A percentile compares a stretch with the other conserved stretches of the same genome.
phyloP scores from a whole-genome alignment of 1,284 basidiomycete species.

The Coniferiporia sulphurascens region DNA sequence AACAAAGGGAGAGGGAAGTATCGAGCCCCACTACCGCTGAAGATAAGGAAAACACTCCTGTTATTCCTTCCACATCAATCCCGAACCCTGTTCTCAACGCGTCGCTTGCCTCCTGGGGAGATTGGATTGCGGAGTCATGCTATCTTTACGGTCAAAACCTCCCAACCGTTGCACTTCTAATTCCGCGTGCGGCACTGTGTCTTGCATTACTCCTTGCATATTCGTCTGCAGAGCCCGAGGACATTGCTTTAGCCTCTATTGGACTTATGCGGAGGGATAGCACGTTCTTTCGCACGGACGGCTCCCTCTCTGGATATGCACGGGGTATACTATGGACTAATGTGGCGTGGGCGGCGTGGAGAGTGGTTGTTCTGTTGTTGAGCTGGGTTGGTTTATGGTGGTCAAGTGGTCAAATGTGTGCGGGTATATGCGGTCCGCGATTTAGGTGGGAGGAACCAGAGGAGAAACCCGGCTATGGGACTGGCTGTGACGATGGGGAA shows the following conservation, averaged over 20 bases:
- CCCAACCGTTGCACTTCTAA: constrained; percentile 67
- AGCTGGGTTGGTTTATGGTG: constrained; percentile 74
- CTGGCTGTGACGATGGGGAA: constrained; percentile 33
- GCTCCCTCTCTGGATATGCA: constrained; percentile 67
- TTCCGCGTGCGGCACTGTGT: constrained; percentile 74
- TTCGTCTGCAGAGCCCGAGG: constrained; percentile 44
- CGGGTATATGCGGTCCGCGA: constrained; percentile 75
- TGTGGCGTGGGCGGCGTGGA: constrained; percentile 70
- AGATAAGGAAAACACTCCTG: constrained; percentile 4
- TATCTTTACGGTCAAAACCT: constrained; percentile 77
- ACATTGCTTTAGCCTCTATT: constrained; percentile 42
- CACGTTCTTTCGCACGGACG: constrained; percentile 67
- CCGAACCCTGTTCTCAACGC: neutral
- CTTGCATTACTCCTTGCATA: constrained; percentile 67
- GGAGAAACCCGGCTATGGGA: constrained; percentile 36
- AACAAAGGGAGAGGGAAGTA: constrained; percentile 10
- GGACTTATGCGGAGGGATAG: constrained; percentile 52
- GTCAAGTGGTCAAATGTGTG: constrained; percentile 66
- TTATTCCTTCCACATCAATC: neutral
- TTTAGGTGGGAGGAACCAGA: constrained; percentile 78
- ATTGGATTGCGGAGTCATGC: constrained; percentile 72
- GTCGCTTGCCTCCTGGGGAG: constrained; percentile 29
- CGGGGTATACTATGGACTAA: constrained; percentile 71
- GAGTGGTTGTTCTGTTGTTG: constrained; percentile 54
- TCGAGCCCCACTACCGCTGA: constrained; percentile 1